Conservation (phyloP, 1,284 basidiomycete genomes). For the Trichosporon ovoides region DNA sequence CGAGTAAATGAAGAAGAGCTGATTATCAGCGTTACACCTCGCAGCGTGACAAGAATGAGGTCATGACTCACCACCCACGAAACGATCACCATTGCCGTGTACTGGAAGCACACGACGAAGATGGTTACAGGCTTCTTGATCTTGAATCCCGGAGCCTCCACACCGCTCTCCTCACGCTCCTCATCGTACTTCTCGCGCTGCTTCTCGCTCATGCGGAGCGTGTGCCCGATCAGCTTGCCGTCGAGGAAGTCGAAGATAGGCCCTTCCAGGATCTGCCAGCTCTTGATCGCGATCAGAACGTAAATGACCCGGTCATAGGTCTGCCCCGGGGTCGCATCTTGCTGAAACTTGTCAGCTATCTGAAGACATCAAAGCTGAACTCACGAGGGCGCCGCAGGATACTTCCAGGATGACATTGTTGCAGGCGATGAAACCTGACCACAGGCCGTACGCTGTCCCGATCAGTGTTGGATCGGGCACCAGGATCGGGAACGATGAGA, state of each 20-base stretch:
- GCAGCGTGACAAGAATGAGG: not conserved
- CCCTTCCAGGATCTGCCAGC: conserved; percentile 38
- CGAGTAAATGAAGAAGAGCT: conserved; percentile 50
- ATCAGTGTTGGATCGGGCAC: conserved; percentile 38
- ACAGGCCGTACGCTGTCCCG: conserved; percentile 45
- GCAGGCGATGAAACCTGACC: conserved; percentile 22
- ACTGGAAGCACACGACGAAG: conserved; percentile 13
- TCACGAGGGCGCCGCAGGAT: conserved; percentile 33
- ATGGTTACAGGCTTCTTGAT: conserved; percentile 10
- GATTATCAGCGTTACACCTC: not conserved
- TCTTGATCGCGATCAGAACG: conserved; percentile 45
- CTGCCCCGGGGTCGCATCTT: conserved; percentile 33
- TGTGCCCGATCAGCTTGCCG: conserved; percentile 25
- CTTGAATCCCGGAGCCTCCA: conserved; percentile 14
- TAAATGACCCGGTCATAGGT: conserved; percentile 42
- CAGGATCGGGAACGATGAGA: conserved; percentile 43
- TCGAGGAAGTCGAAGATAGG: conserved; percentile 29
- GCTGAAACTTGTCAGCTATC: conserved; percentile 11
- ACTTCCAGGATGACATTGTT: conserved; percentile 40
- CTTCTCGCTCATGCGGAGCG: conserved; percentile 32
- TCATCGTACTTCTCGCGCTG: conserved; percentile 23
- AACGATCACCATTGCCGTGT: conserved; percentile 16
- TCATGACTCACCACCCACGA: conserved; percentile 16
- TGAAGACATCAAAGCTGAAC: not conserved
- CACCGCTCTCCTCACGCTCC: conserved; percentile 14